Base-by-base conservation (phyloP, 2,329 filamentous ascomycete species). In the Colletotrichum caudatum region DNA sequence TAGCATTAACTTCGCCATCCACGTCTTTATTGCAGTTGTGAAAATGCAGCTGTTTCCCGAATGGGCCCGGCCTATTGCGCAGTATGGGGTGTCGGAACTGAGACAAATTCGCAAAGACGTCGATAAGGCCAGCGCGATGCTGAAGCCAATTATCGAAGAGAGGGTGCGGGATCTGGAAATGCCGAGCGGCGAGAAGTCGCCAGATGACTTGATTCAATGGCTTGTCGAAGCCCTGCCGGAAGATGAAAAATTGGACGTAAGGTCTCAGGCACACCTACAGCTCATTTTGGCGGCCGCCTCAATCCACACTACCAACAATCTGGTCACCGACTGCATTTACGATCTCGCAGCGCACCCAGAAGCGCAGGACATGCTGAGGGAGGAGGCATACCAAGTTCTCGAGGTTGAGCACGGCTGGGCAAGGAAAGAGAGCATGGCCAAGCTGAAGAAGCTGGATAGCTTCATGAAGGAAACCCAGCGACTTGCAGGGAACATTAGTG, bases 21-120 rank as follows among this genome's bases (percentile, higher is more conserved):
- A 86, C 72, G 81, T 85, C 71, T 84, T 89, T 76, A 78, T 84
- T 75, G 81, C 84, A 58, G 79, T 85, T 59, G 76, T 86, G 66
- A 82, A 86, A 74, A 81, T 91, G 50, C 85, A 87, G 72, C 82
- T 87, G 74, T 86, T 87, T 68, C 85, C 85, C 1, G 81, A 81
- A 14, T 87, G 85, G 84, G 79, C 84, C 72, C 83, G 85, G 1
- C 85, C 85, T 1, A 57, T 82, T 1, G 84, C 81, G 0, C 84
- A 86, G 72, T 82, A 83, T 73, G 74, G 86, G 35, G 83, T 87
- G 5, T 81, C 83, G 7, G 85, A 87, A 69, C 75, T 87, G 29
- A 77, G 80, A 60, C 83, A 83, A 73, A 85, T 87, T 69, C 78
- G 78, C 11, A 79, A 78, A 54, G 84, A 87, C 71, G 79, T 87